Evolutionary conservation across 2,329 filamentous ascomycete genomes (phyloP).

Genomic region (Pseudohalonectria lignicola): DNA sequence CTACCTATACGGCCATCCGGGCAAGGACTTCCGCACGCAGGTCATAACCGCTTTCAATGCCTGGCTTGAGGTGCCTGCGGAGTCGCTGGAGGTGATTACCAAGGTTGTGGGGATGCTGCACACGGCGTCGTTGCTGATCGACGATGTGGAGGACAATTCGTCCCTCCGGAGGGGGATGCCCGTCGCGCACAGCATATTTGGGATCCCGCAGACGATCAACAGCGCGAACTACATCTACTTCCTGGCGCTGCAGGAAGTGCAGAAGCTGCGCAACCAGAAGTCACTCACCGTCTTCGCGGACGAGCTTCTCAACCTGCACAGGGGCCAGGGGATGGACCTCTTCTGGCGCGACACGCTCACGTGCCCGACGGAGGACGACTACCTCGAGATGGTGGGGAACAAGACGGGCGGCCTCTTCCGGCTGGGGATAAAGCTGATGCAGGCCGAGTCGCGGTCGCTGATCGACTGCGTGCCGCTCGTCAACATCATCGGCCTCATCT

Average conservation of each 20-base stretch:
- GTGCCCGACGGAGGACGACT: slow-evolving; percentile 78
- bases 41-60: slow-evolving; percentile 73
- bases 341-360: slow-evolving; percentile 82
- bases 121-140: slow-evolving; percentile 71
- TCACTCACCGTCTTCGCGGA: slow-evolving; percentile 66
- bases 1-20: slow-evolving; percentile 68
- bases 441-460: slow-evolving; percentile 50
- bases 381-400: slow-evolving; percentile 88
- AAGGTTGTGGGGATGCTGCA: slow-evolving; percentile 77
- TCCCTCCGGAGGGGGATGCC: slow-evolving; percentile 67
- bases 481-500: slow-evolving; percentile 74
- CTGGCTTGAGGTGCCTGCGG: slow-evolving; percentile 64
- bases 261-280: slow-evolving; percentile 55
- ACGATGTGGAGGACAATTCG: slow-evolving; percentile 76
- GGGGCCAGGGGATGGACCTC: slow-evolving; percentile 83
- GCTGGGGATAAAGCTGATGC: slow-evolving; percentile 79
- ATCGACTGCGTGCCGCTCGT: slow-evolving; percentile 73
- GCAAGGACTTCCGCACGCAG: slow-evolving; percentile 75
- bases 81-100: slow-evolving; percentile 63
- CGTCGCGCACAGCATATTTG: slow-evolving; percentile 76
- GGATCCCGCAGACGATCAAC: slow-evolving; percentile 81
- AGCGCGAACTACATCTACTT: slow-evolving; percentile 88
- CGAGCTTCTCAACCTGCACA: slow-evolving; percentile 73
- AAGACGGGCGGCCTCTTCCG: slow-evolving; percentile 85
- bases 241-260: slow-evolving; percentile 62